A percentile compares a stretch with the other conserved stretches of the same genome.
Conservation (phyloP, 2,329 filamentous ascomycete genomes). For the Mycosphaerella sp. region DNA sequence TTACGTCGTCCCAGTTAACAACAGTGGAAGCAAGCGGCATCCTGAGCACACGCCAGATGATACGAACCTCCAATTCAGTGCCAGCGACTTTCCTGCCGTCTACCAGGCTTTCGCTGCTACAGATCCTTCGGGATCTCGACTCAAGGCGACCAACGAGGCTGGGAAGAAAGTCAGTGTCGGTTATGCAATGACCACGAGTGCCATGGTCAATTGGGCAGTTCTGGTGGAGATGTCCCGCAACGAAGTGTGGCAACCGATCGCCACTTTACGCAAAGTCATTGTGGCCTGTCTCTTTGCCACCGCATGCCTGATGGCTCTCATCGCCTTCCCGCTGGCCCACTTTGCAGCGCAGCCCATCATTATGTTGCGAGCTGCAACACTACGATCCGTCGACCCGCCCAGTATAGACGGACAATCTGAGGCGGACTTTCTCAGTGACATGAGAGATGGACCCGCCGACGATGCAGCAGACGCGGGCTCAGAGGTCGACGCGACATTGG, state of each 20-base stretch:
- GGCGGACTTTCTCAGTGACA: constrained; percentile 29
- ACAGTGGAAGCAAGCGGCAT: constrained; percentile 27
- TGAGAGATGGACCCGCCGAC: constrained; percentile 29
- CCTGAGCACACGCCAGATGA: constrained; percentile 31
- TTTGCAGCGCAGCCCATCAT: constrained; percentile 74
- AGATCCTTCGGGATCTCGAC: constrained; percentile 55
- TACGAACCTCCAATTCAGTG: constrained; percentile 50
- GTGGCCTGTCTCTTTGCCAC: constrained; percentile 82
- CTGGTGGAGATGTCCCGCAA: constrained; percentile 67
- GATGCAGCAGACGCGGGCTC: constrained; percentile 37
- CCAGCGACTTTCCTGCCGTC: constrained; percentile 58
- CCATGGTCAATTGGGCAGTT: constrained; percentile 73
- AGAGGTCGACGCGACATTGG: constrained; percentile 28
- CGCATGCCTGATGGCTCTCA: constrained; percentile 59
- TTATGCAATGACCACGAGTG: constrained; percentile 62
- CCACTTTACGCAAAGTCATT: constrained; percentile 69
- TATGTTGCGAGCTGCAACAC: constrained; percentile 66
- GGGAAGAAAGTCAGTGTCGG: constrained; percentile 67
- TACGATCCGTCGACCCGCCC: constrained; percentile 63
- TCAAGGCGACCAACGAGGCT: constrained; percentile 66
- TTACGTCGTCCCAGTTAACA: constrained; percentile 29
- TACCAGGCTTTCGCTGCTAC: constrained; percentile 49
- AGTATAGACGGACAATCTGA: constrained; percentile 30
- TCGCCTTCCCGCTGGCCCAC: constrained; percentile 75
- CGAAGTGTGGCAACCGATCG: constrained; percentile 73